Base-by-base conservation (phyloP, 2,329 filamentous ascomycete species). In the Colletotrichum sojae region DNA sequence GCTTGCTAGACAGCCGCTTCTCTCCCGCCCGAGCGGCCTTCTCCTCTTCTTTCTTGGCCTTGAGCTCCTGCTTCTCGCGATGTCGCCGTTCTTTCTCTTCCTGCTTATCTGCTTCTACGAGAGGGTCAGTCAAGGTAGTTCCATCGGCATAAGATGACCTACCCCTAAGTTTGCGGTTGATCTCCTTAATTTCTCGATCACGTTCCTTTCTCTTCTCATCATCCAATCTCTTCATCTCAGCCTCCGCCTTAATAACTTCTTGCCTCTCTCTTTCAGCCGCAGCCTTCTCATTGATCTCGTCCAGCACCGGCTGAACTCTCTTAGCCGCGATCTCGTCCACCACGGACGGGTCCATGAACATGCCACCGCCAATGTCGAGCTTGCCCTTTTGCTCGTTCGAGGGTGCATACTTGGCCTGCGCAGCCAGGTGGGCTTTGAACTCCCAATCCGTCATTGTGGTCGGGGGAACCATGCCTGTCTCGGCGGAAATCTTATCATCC, bases 251-350 rank as follows among this genome's bases (percentile, higher is more conserved):
- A 12, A 88, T 79, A 72, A 90, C 88, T 54, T 90, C 84, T 69
- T 92, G 86, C 68, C 90, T 86, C 56, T 91, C 92, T 46, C 89
- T 85, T 76, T 94, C 91, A 70, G 86, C 85, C 75, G 94, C 92
- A 0, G 93, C 93, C 76, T 91, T 93, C 59, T 93, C 90, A 61
- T 91, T 90, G 71, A 98, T 96, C 72, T 97, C 93, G 73, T 97
- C 91, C 6, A 98, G 79, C 0, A 96, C 90, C 5, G 95, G 95
- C 77, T 95, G 93, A 16, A 98, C 88, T 73, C 91, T 90, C 53
- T 87, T 89, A 13, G 89, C 87, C 3, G 95, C 95, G 73, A 97
- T 92, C 6, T 89, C 89, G 71, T 98, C 90, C 16, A 98, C 89
- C 55, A 94, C 92, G 5, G 89, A 85, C 73, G 92, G 90, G 45